These are phyloP conservation scores for Coemansia sp. DNA, from an alignment of 192 early-diverging fungal species.

Conservation along the genomic window DNA sequence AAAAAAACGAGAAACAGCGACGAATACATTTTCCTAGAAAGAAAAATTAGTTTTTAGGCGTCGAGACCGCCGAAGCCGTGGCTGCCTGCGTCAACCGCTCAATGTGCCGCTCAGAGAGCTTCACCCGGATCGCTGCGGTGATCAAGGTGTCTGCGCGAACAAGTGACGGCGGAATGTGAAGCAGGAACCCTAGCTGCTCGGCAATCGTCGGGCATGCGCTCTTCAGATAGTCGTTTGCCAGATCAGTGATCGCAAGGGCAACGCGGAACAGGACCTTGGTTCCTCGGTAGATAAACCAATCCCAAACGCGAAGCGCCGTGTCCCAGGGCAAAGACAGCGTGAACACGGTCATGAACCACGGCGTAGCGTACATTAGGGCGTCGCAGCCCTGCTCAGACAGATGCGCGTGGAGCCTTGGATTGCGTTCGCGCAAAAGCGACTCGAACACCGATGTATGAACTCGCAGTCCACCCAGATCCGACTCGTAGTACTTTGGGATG, in stretches of 20 bases:
- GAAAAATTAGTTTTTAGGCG: background rate
- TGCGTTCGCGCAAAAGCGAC: constrained; percentile 64
- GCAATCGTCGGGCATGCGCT: constrained; percentile 71
- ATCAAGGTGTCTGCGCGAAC: constrained; percentile 59
- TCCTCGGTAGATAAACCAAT: constrained; percentile 79
- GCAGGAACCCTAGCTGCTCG: constrained; percentile 70
- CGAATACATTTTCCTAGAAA: background rate
- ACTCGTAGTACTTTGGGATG: constrained; percentile 76
- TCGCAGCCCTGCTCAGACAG: constrained; percentile 70
- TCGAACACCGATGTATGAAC: constrained; percentile 85
- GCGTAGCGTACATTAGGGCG: constrained; percentile 87
- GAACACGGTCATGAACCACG: constrained; percentile 93
- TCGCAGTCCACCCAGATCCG: constrained; percentile 68
- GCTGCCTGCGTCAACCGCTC: constrained; percentile 41
- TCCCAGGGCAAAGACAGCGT: constrained; percentile 86
- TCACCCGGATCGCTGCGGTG: constrained; percentile 66
- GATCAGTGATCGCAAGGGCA: constrained; percentile 70
- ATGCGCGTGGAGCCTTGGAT: constrained; percentile 64
- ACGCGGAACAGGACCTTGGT: constrained; percentile 81
- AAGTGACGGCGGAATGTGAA: constrained; percentile 68
- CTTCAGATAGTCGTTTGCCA: constrained; percentile 62
- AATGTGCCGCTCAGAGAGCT: constrained; percentile 59
- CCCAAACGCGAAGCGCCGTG: constrained; percentile 86
- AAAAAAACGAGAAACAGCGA: no score
- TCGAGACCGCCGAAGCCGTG: background rate